phyloP scores from a whole-genome alignment of 306 rosid genomes.

The Geum urbanum region DNA sequence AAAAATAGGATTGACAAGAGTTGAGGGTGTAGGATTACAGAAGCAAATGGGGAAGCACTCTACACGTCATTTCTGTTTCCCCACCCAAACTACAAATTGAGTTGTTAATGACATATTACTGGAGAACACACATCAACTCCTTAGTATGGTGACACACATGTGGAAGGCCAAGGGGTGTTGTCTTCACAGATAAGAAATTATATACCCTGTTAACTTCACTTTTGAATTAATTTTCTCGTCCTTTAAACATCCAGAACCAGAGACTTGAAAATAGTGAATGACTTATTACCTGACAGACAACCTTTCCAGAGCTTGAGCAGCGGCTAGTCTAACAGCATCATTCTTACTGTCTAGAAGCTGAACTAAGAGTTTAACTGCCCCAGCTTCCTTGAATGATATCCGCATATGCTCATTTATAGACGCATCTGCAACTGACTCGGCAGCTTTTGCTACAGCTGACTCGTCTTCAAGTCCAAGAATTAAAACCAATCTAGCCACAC shows the following conservation, averaged over 20 bases:
- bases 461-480: slow-evolving; percentile 71
- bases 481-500: slow-evolving; percentile 80
- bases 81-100: not conserved
- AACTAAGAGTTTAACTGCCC: slow-evolving; percentile 65
- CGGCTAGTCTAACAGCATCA: slow-evolving; percentile 47
- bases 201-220: not conserved
- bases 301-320: slow-evolving; percentile 60
- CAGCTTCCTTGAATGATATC: slow-evolving; percentile 84
- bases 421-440: slow-evolving; percentile 66
- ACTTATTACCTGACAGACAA: slow-evolving; percentile 63
- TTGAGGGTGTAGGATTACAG: not conserved
- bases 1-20: not conserved
- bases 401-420: slow-evolving; percentile 77
- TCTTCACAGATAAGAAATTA: not conserved
- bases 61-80: not conserved
- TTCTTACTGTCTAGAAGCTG: slow-evolving; percentile 46
- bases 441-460: slow-evolving; percentile 55
- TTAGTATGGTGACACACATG: no score
- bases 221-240: not conserved
- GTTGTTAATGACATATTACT: not conserved
- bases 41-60: not conserved
- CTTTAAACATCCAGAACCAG: not conserved
- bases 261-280: slow-evolving; percentile 7
- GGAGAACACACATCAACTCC: not conserved
- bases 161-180: not conserved